Evolutionary conservation across 148 eudicot genomes (phyloP), one percentile per base, ranked within the genome.

Genomic region (Rhododendron henanense): DNA sequence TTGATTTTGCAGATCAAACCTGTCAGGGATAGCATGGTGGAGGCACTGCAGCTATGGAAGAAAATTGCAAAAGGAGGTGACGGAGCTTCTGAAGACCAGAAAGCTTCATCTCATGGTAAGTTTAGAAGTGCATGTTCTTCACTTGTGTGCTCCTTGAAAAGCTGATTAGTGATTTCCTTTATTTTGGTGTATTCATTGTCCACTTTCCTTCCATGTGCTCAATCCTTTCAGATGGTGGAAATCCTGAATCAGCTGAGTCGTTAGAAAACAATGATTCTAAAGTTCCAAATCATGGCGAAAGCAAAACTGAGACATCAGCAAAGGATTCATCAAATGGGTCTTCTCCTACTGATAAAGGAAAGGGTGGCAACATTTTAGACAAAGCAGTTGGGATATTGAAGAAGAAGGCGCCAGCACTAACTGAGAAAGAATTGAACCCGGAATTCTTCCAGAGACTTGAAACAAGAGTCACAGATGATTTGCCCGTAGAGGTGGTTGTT

Each of bases 361-460:
- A 90, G 87, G 91, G 89, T 80, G 92, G 91, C 69, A 87, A 90
- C 89, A 86, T 87, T 84, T 90, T 90, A 45, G 99, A 96, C 87
- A 94, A 90, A 92, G 90, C 96, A 51, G 98, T 92, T 78, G 98
- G 92, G 59, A 87, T 94, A 80, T 86, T 94, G 90, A 97, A 93
- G 91, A 97, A 97, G 89, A 95, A 93, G 88, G 91, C 92, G 21
- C 96, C 96, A 83, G 88, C 93, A 48, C 88, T 97, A 79, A 92
- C 93, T 48, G 99, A 97, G 79, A 97, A 93, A 84, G 96, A 93
- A 85, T 78, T 95, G 88, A 97, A 97, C 87, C 96, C 98, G 14
- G 99, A 97, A 86, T 96, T 96, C 87, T 96, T 96, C 88, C 98
- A 95, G 71, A 97, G 93, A 89, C 96, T 96, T 84, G 98, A 94